phyloP scores from a whole-genome alignment of 768 basidiomycete species.

The Lactifluus subvellereus region DNA sequence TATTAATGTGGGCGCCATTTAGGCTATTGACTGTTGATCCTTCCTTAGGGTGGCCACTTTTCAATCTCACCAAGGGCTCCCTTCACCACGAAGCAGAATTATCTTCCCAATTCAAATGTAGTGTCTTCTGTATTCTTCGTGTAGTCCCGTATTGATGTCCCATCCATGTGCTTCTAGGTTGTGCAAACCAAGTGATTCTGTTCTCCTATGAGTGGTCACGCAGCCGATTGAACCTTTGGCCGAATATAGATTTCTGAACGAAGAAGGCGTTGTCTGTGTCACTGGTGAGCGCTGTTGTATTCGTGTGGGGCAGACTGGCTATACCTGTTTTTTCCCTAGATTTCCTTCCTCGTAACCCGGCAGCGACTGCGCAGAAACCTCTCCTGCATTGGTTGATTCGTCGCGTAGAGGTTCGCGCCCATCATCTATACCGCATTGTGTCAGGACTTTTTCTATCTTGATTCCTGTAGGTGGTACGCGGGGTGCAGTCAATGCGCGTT shows the following conservation, averaged over 20 bases:
- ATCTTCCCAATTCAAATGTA: constrained; percentile 78
- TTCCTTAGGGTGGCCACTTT: constrained; percentile 76
- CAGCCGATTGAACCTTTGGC: neutral
- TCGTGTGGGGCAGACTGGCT: neutral
- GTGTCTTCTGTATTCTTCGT: neutral
- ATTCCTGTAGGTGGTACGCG: constrained; percentile 63
- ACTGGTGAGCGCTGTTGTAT: constrained; percentile 46
- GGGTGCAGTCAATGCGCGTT: constrained; percentile 68
- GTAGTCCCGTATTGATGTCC: neutral
- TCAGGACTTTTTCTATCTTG: neutral
- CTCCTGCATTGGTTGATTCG: constrained; percentile 82
- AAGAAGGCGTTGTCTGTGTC: constrained; percentile 78
- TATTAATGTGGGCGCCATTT: neutral
- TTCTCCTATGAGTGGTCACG: neutral
- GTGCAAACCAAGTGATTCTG: constrained; percentile 68
- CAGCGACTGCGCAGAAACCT: constrained; percentile 44
- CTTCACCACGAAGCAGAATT: constrained; percentile 75
- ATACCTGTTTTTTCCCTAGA: constrained; percentile 38
- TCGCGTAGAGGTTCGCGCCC: constrained; percentile 55
- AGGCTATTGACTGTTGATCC: constrained; percentile 5
- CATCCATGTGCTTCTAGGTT: constrained; percentile 41
- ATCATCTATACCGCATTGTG: neutral
- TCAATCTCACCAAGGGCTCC: constrained; percentile 70
- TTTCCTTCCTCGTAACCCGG: constrained; percentile 65
- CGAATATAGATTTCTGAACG: constrained; percentile 61